Evolutionary conservation across 768 basidiomycete genomes (phyloP).

Genomic region (Boletus rubescentipes): DNA sequence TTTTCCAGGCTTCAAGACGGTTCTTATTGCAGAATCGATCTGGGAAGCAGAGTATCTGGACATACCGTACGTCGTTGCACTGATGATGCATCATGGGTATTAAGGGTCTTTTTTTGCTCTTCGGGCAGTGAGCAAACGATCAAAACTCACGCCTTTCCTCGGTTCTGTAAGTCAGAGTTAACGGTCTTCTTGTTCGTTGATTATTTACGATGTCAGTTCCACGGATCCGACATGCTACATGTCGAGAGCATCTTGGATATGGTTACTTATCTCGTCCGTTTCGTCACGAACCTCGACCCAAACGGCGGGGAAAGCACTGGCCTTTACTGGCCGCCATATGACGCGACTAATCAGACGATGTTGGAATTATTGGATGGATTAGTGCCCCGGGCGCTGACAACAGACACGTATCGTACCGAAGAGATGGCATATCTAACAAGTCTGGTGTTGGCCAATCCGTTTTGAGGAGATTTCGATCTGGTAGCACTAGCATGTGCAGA

Average conservation of each 20-base stretch:
- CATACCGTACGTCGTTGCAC: constrained; percentile 5
- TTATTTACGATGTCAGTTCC: constrained; percentile 31
- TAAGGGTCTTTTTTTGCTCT: neutral
- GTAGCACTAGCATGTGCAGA: too few species aligned
- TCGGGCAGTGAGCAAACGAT: constrained; percentile 43
- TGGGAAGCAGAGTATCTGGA: constrained; percentile 42
- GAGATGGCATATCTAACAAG: constrained; percentile 37
- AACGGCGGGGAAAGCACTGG: constrained; percentile 34
- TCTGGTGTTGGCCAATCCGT: constrained; percentile 1
- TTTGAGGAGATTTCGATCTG: too few species aligned
- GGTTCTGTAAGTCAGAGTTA: constrained; percentile 40
- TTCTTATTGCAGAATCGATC: constrained; percentile 42
- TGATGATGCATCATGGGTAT: too few species aligned
- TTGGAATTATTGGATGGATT: constrained; percentile 41
- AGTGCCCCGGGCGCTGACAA: constrained; percentile 32
- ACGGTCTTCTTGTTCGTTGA: neutral
- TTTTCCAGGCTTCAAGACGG: constrained; percentile 50
- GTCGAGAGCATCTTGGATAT: constrained; percentile 43
- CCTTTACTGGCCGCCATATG: constrained; percentile 48
- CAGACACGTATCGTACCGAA: constrained; percentile 39
- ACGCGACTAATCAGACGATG: constrained; percentile 32
- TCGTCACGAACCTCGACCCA: constrained; percentile 32
- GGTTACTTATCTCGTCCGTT: constrained; percentile 34
- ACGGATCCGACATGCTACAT: constrained; percentile 42
- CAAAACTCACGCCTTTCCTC: constrained; percentile 41